A percentile compares a stretch with the other conserved stretches of the same genome.
phyloP scores from a whole-genome alignment of 768 basidiomycete species.

The Pleurotus ostreatus region DNA sequence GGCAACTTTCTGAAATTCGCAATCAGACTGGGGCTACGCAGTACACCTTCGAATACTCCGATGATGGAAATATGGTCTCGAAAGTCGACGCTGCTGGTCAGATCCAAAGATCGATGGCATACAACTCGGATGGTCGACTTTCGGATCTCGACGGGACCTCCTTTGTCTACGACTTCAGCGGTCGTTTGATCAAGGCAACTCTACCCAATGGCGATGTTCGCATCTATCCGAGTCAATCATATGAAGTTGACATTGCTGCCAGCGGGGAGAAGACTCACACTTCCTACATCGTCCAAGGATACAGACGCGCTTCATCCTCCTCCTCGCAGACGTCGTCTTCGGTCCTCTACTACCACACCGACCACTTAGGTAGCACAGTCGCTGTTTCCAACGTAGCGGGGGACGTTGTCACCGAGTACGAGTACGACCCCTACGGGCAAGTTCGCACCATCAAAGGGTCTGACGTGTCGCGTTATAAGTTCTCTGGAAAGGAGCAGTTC shows the following conservation, averaged over 20 bases:
- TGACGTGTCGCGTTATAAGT: conserved; percentile 5
- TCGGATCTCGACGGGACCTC: not conserved
- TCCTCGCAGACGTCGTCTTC: not conserved
- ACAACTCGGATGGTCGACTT: not conserved
- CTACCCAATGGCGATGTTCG: conserved; percentile 2
- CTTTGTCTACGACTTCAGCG: conserved; percentile 10
- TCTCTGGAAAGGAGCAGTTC: conserved; percentile 12
- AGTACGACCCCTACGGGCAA: conserved; percentile 10
- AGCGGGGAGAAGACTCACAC: conserved; percentile 9
- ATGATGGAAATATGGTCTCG: conserved; percentile 1
- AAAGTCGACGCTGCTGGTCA: not conserved
- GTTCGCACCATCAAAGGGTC: not conserved
- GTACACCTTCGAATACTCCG: conserved; percentile 1
- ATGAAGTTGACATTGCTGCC: conserved; percentile 10
- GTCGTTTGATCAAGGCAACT: conserved; percentile 10
- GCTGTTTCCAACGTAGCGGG: conserved; percentile 3
- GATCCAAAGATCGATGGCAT: not conserved
- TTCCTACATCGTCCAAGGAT: conserved; percentile 7
- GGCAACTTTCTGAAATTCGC: conserved; percentile 10
- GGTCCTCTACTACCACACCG: not conserved
- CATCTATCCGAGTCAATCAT: conserved; percentile 10
- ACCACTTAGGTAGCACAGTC: conserved; percentile 4
- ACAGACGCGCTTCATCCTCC: conserved; percentile 9
- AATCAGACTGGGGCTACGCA: not conserved
- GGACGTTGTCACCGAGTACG: conserved; percentile 7